Evolutionary conservation across 345 rosid genomes (phyloP).

Genomic region (Rhodamnia argentea): DNA sequence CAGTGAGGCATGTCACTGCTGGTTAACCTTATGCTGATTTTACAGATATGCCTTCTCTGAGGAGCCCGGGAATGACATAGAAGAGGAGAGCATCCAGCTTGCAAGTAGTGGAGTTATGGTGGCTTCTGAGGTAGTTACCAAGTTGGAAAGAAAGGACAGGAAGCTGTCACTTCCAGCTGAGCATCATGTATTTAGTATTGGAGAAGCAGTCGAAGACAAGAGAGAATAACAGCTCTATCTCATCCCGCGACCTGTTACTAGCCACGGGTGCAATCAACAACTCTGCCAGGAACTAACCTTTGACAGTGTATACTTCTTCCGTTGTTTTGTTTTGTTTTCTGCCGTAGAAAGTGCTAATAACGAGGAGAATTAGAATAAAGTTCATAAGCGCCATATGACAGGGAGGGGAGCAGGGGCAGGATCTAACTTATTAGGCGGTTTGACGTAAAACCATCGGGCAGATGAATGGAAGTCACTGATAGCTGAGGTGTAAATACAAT

Average conservation of each 20-base stretch:
- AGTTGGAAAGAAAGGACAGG: conserved; percentile 31
- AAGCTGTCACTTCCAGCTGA: conserved; percentile 7
- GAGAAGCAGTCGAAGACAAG: conserved; percentile 26
- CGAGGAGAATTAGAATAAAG: not conserved
- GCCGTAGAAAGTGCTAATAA: not conserved
- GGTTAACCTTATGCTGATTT: not conserved
- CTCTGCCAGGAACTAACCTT: not conserved
- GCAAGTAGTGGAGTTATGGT: conserved; percentile 14
- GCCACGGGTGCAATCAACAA: not conserved
- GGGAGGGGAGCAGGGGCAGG: not conserved
- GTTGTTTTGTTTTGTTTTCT: not conserved
- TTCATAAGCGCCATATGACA: not conserved
- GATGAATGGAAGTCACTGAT: not conserved
- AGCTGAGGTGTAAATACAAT: not conserved
- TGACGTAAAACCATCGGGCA: not conserved
- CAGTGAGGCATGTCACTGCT: not conserved
- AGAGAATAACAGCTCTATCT: conserved; percentile 5
- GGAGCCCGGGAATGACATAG: conserved; percentile 25
- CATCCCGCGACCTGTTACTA: not conserved
- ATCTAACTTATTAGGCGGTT: not conserved
- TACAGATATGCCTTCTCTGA: conserved; percentile 26
- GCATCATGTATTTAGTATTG: conserved; percentile 18
- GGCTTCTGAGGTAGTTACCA: conserved; percentile 16
- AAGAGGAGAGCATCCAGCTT: conserved; percentile 23
- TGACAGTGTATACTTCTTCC: not conserved